Evolutionary conservation across 202 grass and related monocot species (phyloP).

Genomic region (Hordeum pubiflorum): DNA sequence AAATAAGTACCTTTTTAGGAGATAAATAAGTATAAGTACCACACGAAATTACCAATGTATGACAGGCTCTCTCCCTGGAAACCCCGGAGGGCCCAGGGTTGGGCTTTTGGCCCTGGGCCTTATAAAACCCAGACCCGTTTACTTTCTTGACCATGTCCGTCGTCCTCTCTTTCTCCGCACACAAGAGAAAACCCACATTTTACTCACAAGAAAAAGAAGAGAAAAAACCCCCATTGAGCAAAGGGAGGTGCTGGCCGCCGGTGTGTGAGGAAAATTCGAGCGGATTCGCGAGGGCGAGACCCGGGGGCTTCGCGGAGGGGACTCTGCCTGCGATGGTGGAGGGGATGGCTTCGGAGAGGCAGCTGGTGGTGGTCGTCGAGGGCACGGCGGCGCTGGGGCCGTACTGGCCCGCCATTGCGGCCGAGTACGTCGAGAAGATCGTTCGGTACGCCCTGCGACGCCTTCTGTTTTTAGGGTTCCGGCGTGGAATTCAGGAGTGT

Average conservation of each 20-base stretch:
- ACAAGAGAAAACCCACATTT: neutral
- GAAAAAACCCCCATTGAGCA: neutral
- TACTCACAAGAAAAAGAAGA: neutral
- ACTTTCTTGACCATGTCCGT: neutral
- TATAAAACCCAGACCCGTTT: neutral
- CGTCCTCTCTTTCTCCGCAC: neutral
- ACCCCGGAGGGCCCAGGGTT: neutral
- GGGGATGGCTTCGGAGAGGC: conserved; percentile 35
- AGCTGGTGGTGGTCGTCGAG: conserved; percentile 68
- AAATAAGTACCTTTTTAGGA: too few relatives aligned
- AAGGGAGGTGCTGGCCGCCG: neutral
- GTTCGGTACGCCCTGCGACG: conserved; percentile 41
- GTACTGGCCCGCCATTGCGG: conserved; percentile 54
- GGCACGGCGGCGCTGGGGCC: conserved; percentile 60
- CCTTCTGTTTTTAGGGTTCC: neutral
- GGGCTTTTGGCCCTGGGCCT: neutral
- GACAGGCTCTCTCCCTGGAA: too few relatives aligned
- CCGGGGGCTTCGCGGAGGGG: neutral
- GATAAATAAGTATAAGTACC: too few relatives aligned
- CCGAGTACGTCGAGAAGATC: conserved; percentile 92
- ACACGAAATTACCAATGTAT: too few relatives aligned
- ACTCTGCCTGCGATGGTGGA: neutral
- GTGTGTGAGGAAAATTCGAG: neutral
- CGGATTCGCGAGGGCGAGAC: neutral
- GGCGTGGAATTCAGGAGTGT: neutral